Conservation (phyloP, 306 rosid species). For the Rosa chinensis region DNA sequence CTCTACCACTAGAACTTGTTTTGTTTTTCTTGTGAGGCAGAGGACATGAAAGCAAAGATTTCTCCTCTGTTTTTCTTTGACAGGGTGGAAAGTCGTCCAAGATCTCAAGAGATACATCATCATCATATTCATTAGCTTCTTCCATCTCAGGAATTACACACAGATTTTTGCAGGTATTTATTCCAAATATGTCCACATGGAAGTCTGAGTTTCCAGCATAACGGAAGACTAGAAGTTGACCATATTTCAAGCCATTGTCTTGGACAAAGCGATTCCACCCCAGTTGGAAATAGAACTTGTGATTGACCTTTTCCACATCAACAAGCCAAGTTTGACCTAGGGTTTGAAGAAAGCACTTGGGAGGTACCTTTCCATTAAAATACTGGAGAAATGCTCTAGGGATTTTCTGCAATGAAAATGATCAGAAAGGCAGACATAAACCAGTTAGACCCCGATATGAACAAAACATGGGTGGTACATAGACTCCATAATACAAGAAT, state of each 20-base stretch:
- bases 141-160: background rate
- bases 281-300: background rate
- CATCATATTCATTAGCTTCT: background rate
- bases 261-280: background rate
- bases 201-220: slow-evolving; percentile 12
- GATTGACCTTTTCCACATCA: background rate
- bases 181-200: slow-evolving; percentile 26
- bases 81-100: background rate
- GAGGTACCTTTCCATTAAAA: background rate
- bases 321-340: background rate
- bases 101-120: background rate
- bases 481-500: background rate
- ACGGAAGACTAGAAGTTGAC: slow-evolving; percentile 23
- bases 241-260: background rate
- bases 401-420: background rate
- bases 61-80: background rate
- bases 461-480: background rate
- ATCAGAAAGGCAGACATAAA: background rate
- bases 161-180: slow-evolving; percentile 4
- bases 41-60: background rate
- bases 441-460: background rate
- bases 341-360: background rate
- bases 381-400: background rate
- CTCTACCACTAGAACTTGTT: background rate
- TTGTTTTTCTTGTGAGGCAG: background rate